Base-by-base conservation (phyloP, 441 rosid species). In the Omphalea diandra region DNA sequence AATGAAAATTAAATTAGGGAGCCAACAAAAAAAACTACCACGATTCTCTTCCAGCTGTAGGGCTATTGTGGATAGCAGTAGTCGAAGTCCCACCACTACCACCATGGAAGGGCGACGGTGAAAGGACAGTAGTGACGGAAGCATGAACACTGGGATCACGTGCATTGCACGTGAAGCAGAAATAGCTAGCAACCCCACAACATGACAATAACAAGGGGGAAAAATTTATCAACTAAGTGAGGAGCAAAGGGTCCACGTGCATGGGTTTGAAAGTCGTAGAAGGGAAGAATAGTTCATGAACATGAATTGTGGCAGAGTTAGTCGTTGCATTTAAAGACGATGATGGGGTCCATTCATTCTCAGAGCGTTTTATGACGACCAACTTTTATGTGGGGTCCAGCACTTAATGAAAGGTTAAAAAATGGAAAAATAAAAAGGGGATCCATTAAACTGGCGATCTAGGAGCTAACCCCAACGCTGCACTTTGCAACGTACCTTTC, bases 131-230 rank as follows among this genome's bases (percentile, higher is more conserved):
- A 11, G 44, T 40, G 44, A 40, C 14, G 14, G 1, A 15, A 11
- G 44, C 9, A 3, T 8, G 22, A 11, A 1, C 18, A 6, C 18
- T 47, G 7, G 1, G 24, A 76, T 71, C 82, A 76, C 77, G 74
- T 76, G 76, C 35, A 32, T 0, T 27, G 20, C 78, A 78, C 78
- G 80, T 82, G 81, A 79, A 57, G 36, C 11, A 31, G 71, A 64
- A 44, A 10, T 46, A 53, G 29, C 32, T 29, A 1, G 55, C 9
- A 69, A 9, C 66, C 73, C 83, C 70, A 52, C 77, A 50, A 12
- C 32, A 32, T 10, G 26, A 20, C n/a, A n/a, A n/a, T n/a, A n/a
- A n/a, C n/a, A n/a, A n/a, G n/a, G n/a, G n/a, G n/a, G n/a, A n/a
- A n/a, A n/a, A n/a, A n/a, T n/a, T n/a, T n/a, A n/a, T n/a, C n/a